Evolutionary conservation across 2,329 filamentous ascomycete species (phyloP), one percentile per base, ranked within the genome.

Genomic region (Aspergillus brasiliensis): DNA sequence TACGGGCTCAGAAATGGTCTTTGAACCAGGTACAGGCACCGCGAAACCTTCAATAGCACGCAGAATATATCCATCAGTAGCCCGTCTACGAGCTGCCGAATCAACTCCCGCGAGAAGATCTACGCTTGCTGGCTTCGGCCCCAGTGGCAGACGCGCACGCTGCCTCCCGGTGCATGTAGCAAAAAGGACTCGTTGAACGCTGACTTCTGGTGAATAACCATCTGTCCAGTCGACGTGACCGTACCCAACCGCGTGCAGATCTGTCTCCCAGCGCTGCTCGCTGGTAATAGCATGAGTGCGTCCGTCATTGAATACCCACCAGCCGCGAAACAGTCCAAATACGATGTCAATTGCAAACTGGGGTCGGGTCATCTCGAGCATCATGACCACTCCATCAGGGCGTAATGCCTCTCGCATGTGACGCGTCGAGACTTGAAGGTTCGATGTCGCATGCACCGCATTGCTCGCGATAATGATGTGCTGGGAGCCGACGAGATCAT

Each of bases 291-390:
- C 74, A 59, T 77, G 73, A 5, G 60, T 65, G 0, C 75, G 71
- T 2, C 72, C 74, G 52, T 78, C 75, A n/a, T 75, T 70, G 27
- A 75, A 76, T 3, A 75, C 62, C 75, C 75, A 77, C 75, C 75
- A 77, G 5, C 75, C 75, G 19, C 73, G 73, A 13, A 77, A 66
- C 5, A 74, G 56, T 1, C 75, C 75, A 51, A 74, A 75, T 0
- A 75, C 65, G 3, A 76, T 51, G 54, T 76, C 73, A 17, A 75
- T 65, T 28, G 67, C 73, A 51, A 63, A 66, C 4, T 74, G 52
- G 4, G 64, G 64, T 8, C 60, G 49, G 2, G 69, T 75, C 65
- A 75, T 73, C 55, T 77, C 75, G 2, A 74, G 55, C 64, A 76
- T 63, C 58, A 73, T 60, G 3, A 76, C 53, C 6, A 73, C 66